A percentile compares a stretch with the other conserved stretches of the same genome.
phyloP scores from a whole-genome alignment of 2,329 filamentous ascomycete genomes.

The Colletotrichum lindemuthianum region DNA sequence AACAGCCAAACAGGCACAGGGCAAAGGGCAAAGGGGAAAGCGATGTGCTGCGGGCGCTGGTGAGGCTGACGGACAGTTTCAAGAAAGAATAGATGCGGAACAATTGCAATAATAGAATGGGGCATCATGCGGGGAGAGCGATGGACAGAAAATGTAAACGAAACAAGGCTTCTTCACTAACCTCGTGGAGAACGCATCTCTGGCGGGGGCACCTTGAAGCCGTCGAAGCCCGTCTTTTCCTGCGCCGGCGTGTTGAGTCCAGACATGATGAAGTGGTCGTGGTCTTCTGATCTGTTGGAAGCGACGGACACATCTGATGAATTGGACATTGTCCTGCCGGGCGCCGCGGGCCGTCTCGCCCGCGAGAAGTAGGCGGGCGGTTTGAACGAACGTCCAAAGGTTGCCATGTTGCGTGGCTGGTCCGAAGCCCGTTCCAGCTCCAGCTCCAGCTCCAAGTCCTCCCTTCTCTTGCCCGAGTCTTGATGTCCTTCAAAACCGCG shows the following conservation, averaged over 20 bases:
- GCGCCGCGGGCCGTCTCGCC: constrained; percentile 54
- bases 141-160: not conserved
- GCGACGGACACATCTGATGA: constrained; percentile 57
- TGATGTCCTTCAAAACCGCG: not conserved
- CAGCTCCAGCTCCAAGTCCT: constrained; percentile 5
- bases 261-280: constrained; percentile 49
- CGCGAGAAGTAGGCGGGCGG: constrained; percentile 56
- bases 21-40: not conserved
- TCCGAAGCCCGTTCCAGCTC: constrained; percentile 11
- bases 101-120: not conserved
- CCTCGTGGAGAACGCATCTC: constrained; percentile 24
- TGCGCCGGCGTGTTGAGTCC: constrained; percentile 38
- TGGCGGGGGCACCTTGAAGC: constrained; percentile 6
- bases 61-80: not conserved
- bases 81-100: not conserved
- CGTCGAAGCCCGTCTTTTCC: constrained; percentile 23
- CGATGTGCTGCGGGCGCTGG: not conserved
- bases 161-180: constrained; percentile 4
- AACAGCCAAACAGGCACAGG: not conserved
- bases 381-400: constrained; percentile 60
- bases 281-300: constrained; percentile 43
- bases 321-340: constrained; percentile 56
- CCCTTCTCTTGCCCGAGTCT: constrained; percentile 2
- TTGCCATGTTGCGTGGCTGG: constrained; percentile 52
- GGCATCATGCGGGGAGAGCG: not conserved